Conservation (phyloP, 805 yeast genomes). For the Metschnikowia gelsemii region DNA sequence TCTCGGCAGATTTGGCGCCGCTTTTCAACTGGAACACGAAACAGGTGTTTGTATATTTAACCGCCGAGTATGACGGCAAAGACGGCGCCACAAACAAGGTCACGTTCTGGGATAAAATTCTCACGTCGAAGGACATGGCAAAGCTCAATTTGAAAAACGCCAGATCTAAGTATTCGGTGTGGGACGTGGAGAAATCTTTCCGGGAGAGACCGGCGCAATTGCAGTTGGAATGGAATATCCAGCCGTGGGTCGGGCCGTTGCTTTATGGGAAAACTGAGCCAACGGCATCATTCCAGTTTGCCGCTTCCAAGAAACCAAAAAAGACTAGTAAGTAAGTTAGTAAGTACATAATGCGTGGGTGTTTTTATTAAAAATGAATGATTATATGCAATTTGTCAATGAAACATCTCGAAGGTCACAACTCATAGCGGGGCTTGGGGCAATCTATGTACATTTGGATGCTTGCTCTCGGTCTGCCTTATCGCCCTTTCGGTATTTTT, state of each 20-base stretch:
- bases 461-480: too few species aligned
- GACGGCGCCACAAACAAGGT: slow-evolving; percentile 57
- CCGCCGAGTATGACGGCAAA: slow-evolving; percentile 73
- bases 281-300: slow-evolving; percentile 32
- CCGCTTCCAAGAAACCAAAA: slow-evolving; percentile 18
- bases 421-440: too few species aligned
- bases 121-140: slow-evolving; percentile 59
- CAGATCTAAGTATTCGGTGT: slow-evolving; percentile 76
- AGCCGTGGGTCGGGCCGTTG: slow-evolving; percentile 85
- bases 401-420: too few species aligned
- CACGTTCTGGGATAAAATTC: slow-evolving; percentile 89
- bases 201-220: slow-evolving; percentile 65
- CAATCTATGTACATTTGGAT: too few species aligned
- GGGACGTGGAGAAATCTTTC: slow-evolving; percentile 72
- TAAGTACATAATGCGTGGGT: not conserved
- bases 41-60: slow-evolving; percentile 87
- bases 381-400: too few species aligned
- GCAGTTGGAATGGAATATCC: slow-evolving; percentile 84
- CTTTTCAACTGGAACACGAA: slow-evolving; percentile 96
- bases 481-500: too few species aligned
- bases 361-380: not conserved
- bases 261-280: slow-evolving; percentile 57
- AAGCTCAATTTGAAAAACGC: slow-evolving; percentile 48
- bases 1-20: slow-evolving; percentile 69
- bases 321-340: not conserved